Percentiles rank a stretch among this genome's conserved stretches.
These are phyloP conservation scores for Kodamaea sagamina DNA, from an alignment of 805 yeast species.

Conservation along the genomic window DNA sequence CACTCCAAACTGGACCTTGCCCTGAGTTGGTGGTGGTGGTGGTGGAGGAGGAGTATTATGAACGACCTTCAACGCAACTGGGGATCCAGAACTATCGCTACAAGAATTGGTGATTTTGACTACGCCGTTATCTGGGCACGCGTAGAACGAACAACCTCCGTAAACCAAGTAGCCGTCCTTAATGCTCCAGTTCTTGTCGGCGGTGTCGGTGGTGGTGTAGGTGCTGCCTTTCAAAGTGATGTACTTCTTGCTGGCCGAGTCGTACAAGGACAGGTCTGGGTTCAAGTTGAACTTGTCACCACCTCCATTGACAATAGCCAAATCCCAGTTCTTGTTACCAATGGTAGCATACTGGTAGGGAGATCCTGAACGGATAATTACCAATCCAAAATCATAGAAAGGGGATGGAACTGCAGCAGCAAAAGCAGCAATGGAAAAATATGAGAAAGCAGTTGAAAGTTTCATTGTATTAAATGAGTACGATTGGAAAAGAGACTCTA, in stretches of 20 bases:
- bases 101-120: conserved; percentile 4
- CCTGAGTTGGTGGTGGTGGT: conserved; percentile 4
- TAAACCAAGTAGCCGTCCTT: conserved; percentile 17
- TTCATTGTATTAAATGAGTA: conserved; percentile 4
- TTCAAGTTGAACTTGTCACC: conserved; percentile 22
- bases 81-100: conserved; percentile 12
- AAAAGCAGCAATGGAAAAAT: conserved; percentile 21
- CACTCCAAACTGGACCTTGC: conserved; percentile 20
- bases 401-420: conserved; percentile 26
- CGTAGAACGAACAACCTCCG: conserved; percentile 14
- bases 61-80: conserved; percentile 14
- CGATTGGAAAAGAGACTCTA: not conserved
- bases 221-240: conserved; percentile 15
- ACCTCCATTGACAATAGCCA: conserved; percentile 14
- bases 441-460: conserved; percentile 18
- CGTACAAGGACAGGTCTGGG: conserved; percentile 26
- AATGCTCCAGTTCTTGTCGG: conserved; percentile 15
- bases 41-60: conserved; percentile 9
- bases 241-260: conserved; percentile 19
- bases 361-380: conserved; percentile 29
- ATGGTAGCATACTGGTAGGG: conserved; percentile 23
- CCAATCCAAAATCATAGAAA: conserved; percentile 15
- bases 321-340: conserved; percentile 13
- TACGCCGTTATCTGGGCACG: conserved; percentile 13
- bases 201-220: conserved; percentile 9